Percentiles rank a stretch among this genome's conserved stretches.
Evolutionary conservation across 2,329 filamentous ascomycete species (phyloP).

Genomic region (Boeremia lycopersici): DNA sequence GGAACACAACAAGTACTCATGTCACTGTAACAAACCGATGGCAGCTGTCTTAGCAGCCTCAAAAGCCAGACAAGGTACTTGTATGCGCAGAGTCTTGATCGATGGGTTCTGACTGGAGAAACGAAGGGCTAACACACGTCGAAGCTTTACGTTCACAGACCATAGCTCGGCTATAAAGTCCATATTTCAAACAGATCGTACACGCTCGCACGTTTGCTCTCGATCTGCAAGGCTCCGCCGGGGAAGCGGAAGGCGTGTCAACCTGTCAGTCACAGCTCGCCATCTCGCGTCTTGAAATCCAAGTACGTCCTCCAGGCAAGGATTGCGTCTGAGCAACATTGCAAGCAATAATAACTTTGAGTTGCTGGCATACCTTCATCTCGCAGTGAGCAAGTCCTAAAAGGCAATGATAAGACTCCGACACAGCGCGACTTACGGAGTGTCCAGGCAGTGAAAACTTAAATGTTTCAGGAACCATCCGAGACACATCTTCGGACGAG

Average conservation of each 20-base stretch:
- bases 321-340: not conserved
- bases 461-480: too few relatives aligned
- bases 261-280: not conserved
- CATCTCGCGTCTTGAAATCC: not conserved
- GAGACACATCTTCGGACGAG: too few relatives aligned
- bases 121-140: not conserved
- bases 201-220: not conserved
- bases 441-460: too few relatives aligned
- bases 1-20: not conserved
- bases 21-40: not conserved
- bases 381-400: not conserved
- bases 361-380: not conserved
- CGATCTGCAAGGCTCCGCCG: not conserved
- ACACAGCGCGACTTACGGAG: too few relatives aligned
- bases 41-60: not conserved
- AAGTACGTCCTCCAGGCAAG: not conserved
- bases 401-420: too few relatives aligned
- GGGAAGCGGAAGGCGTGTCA: constrained; percentile 9
- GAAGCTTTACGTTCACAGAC: not conserved
- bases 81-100: too few relatives aligned
- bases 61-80: not conserved
- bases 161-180: not conserved
- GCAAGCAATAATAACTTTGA: not conserved
- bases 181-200: not conserved
- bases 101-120: not conserved